These are phyloP conservation scores for Kodamaea neixiangensis DNA, from an alignment of 805 yeast genomes.

Conservation along the genomic window DNA sequence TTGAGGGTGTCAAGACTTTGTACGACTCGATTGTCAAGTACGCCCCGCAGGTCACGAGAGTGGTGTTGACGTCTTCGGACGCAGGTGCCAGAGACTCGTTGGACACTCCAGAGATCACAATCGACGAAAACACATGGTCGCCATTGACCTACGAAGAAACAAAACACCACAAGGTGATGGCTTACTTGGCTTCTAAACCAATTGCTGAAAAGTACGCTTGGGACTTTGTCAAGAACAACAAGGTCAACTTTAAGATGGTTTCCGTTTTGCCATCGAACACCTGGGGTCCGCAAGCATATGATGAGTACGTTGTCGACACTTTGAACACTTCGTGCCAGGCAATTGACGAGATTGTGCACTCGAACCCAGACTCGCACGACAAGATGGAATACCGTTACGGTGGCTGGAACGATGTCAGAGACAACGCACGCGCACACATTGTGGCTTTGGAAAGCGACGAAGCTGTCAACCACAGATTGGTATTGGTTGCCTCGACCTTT, in stretches of 20 bases:
- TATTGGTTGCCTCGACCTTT: conserved; percentile 17
- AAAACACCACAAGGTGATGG: conserved; percentile 20
- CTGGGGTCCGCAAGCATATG: conserved; percentile 23
- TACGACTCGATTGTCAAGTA: conserved; percentile 44
- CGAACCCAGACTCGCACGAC: conserved; percentile 10
- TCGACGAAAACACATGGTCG: conserved; percentile 13
- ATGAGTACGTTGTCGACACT: conserved; percentile 14
- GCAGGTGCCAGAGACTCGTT: conserved; percentile 36
- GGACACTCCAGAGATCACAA: conserved; percentile 11
- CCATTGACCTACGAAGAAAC: conserved; percentile 20
- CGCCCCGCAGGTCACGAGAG: conserved; percentile 48
- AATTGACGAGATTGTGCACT: conserved; percentile 11
- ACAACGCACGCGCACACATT: conserved; percentile 23
- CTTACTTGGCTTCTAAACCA: conserved; percentile 32
- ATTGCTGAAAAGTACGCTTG: conserved; percentile 37
- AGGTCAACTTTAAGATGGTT: conserved; percentile 16
- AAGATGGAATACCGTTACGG: conserved; percentile 9
- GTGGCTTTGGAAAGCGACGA: conserved; percentile 15
- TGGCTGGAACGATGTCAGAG: conserved; percentile 20
- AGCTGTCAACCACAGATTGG: conserved; percentile 14
- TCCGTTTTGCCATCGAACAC: conserved; percentile 18
- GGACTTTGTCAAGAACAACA: conserved; percentile 23
- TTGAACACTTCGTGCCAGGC: conserved; percentile 17
- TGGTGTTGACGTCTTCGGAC: conserved; percentile 58
- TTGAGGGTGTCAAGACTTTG: conserved; percentile 53